Base-by-base conservation (phyloP, 179 eudicot genomes). In the Patellifolia procumbens region DNA sequence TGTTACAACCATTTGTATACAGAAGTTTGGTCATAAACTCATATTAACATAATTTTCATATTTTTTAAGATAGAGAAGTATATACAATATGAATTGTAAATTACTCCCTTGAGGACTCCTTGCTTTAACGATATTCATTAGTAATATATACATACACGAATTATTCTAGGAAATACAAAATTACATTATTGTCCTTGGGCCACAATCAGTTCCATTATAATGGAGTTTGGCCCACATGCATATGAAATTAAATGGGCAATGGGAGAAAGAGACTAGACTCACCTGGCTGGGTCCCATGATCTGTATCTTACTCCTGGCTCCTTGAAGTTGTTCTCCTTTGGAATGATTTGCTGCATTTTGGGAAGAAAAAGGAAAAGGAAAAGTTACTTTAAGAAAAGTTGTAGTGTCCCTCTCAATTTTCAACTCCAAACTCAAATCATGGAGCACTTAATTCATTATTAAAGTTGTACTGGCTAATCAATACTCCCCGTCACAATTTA, bases 321-420 rank as follows among this genome's bases (percentile, higher is more conserved):
- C 91, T 92, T 93, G 80, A 93, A 93, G 86, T 93, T 91, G 88
- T 93, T 91, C 85, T 93, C 97, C 83, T 91, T 93, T 75, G 88
- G 91, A 77, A 93, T 91, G 49, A 91, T 82, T 83, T 80, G 73
- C 97, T 91, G 81, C 83, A 88, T 59, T 9, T 29, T 46, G n/a
- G 31, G 24, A 51, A n/a, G 6, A 34, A 11, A 34, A 51, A 34
- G 1, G 51, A 20, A 32, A 26, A 70, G 39, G 19, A n/a, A 43
- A 60, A 26, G 9, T 39, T 12, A 2, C 63, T 31, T 59, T 7
- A 26, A 39, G 45, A 17, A 37, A 46, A 11, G 2, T 60, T 22
- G 22, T 19, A n/a, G 20, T 34, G 51, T 32, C 29, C 12, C 29
- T 39, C 45, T 39, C n/a, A n/a, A n/a, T 39, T 66, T 32, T 39